Percentiles rank a stretch among this genome's conserved stretches.
These are phyloP conservation scores for Epichloe elymi DNA, from an alignment of 2,329 filamentous ascomycete genomes.

Conservation along the genomic window DNA sequence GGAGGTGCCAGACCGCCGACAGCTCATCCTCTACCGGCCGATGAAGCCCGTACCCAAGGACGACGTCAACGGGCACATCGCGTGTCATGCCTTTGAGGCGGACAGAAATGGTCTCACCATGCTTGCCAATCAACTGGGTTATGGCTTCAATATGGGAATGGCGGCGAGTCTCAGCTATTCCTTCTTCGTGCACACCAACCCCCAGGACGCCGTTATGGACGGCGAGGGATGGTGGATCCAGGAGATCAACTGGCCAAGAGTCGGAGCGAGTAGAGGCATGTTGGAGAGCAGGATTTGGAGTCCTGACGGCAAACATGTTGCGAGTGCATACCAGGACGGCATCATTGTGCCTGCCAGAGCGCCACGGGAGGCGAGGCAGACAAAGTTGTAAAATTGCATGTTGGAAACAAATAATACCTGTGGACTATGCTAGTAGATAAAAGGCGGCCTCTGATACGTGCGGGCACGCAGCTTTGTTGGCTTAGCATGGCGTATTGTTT, in stretches of 20 bases:
- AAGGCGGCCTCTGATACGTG: background rate
- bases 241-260: conserved; percentile 35
- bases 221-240: conserved; percentile 40
- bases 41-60: conserved; percentile 27
- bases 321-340: conserved; percentile 42
- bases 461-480: background rate
- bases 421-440: background rate
- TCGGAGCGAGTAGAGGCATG: conserved; percentile 31
- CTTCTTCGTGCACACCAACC: conserved; percentile 39
- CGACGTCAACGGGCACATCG: conserved; percentile 31
- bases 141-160: conserved; percentile 27
- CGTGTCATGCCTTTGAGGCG: conserved; percentile 36
- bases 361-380: conserved; percentile 8
- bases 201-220: conserved; percentile 33
- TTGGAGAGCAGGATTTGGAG: conserved; percentile 41
- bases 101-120: conserved; percentile 43
- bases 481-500: background rate
- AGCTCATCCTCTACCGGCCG: conserved; percentile 37
- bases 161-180: conserved; percentile 36
- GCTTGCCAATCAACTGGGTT: conserved; percentile 34
- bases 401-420: too few relatives aligned
- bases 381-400: conserved; percentile 12
- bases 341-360: conserved; percentile 21
- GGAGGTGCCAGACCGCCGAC: conserved; percentile 30
- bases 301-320: conserved; percentile 37